phyloP scores from a whole-genome alignment of 192 early-diverging fungal species.

The Cetraspora pellucida region DNA sequence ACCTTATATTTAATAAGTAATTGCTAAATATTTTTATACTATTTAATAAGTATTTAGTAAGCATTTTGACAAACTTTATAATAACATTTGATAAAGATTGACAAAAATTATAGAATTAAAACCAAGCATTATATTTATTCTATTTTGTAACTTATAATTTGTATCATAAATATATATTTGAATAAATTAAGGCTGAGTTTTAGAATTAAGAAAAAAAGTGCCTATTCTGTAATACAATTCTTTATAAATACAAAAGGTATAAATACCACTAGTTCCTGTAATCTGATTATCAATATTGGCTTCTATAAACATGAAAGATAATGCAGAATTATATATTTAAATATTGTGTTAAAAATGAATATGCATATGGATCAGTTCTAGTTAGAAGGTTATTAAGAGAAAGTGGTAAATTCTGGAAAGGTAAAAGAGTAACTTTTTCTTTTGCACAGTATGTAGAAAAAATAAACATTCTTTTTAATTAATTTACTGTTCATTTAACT shows the following conservation, averaged over 20 bases:
- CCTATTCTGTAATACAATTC: conserved; percentile 27
- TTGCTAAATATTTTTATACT: too few species aligned
- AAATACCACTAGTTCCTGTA: conserved; percentile 16
- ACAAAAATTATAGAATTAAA: too few species aligned
- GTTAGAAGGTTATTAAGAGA: background rate
- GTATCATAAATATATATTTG: too few species aligned
- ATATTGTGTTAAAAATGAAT: conserved; percentile 1
- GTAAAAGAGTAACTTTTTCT: background rate
- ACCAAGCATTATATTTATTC: too few species aligned
- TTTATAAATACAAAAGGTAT: conserved; percentile 36
- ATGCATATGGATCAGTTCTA: background rate
- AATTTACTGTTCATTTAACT: too few species aligned
- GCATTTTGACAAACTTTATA: too few species aligned
- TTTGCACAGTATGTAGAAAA: conserved; percentile 4
- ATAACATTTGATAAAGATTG: background rate
- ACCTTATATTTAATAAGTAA: too few species aligned
- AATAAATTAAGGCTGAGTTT: too few species aligned
- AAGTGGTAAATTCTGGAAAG: background rate
- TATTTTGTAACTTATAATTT: too few species aligned
- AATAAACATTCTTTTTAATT: background rate
- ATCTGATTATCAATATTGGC: conserved; percentile 18
- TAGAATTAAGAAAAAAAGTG: background rate
- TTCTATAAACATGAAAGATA: conserved; percentile 37
- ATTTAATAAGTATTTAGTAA: too few species aligned
- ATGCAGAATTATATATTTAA: too few species aligned